Base-by-base conservation (phyloP, 306 rosid genomes). In the Vicia sativa region DNA sequence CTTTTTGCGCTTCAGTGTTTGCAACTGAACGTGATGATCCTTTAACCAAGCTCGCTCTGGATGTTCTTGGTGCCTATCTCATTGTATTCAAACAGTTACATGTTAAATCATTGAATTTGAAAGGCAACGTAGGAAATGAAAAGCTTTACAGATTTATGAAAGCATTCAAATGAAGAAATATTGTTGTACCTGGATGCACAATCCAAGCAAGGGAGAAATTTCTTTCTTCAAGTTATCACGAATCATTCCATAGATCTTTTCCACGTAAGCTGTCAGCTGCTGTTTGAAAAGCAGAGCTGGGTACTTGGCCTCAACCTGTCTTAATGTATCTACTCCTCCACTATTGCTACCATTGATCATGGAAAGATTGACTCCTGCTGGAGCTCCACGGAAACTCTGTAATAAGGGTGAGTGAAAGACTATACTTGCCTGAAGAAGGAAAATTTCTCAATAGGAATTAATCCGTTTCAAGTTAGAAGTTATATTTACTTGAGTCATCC, bases 161-260 rank as follows among this genome's bases (percentile, higher is more conserved):
- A 26, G 67, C 55, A 53, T 54, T 73, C 74, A 55, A 43, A 77
- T n/a, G 65, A 48, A 44, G 18, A 64, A 72, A 68, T 73, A 68
- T 73, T 49, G 69, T 13, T 43, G 50, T 77, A 90, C 99, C 97
- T 95, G 96, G 80, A 95, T 95, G 77, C 99, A 95, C 59, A 91
- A 78, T 55, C 92, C 96, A 54, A 95, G 99, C 81, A 95, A 80
- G 26, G 99, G 99, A 53, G 99, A 95, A 72, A 95, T 95, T 81
- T 95, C 97, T 83, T 91, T 95, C 97, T 90, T 95, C 74, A 95
- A 73, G 74, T 95, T 95, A 79, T 95, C 99, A 79, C 99, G 86
- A 49, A 95, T 90, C 99, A 91, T 95, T 80, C 99, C 99, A 67
- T 95, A 95, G 74, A 95, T 90, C 85, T 95, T 95, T 83, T 95